These are phyloP conservation scores for Pythium phragmitis DNA, from an alignment of 352 stramenopile species.

Conservation along the genomic window DNA sequence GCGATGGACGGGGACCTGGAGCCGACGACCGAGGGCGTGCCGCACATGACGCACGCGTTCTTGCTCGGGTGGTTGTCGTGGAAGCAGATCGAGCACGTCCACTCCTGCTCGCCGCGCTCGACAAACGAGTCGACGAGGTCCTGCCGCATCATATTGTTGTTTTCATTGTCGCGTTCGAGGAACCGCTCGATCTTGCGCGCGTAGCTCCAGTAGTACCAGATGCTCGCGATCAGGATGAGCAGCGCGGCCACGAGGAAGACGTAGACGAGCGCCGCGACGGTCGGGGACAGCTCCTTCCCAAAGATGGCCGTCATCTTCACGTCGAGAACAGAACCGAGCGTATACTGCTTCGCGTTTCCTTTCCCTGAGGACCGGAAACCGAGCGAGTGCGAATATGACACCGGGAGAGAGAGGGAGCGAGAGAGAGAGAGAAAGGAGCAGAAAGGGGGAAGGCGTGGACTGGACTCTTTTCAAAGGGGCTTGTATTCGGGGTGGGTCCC, in stretches of 20 bases:
- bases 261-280: slow-evolving; percentile 73
- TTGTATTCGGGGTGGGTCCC: slow-evolving; percentile 9
- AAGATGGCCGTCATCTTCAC: slow-evolving; percentile 78
- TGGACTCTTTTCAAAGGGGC: slow-evolving; percentile 16
- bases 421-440: neutral
- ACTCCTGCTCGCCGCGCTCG: slow-evolving; percentile 75
- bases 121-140: slow-evolving; percentile 84
- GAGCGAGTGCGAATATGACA: neutral
- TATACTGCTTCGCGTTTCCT: too few species aligned
- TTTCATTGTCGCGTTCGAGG: slow-evolving; percentile 74
- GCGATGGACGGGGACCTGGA: slow-evolving; percentile 60
- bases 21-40: slow-evolving; percentile 64
- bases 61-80: slow-evolving; percentile 87
- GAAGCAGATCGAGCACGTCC: slow-evolving; percentile 87
- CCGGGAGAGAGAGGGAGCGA: too few species aligned
- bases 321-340: neutral
- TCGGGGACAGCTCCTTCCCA: slow-evolving; percentile 66
- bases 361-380: neutral
- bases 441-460: neutral
- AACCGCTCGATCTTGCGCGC: slow-evolving; percentile 85
- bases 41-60: slow-evolving; percentile 81
- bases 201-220: slow-evolving; percentile 90
- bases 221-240: slow-evolving; percentile 62
- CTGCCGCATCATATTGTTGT: slow-evolving; percentile 90
- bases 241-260: slow-evolving; percentile 72